phyloP scores from a whole-genome alignment of 2,329 filamentous ascomycete species.

The Ophiostoma montium region DNA sequence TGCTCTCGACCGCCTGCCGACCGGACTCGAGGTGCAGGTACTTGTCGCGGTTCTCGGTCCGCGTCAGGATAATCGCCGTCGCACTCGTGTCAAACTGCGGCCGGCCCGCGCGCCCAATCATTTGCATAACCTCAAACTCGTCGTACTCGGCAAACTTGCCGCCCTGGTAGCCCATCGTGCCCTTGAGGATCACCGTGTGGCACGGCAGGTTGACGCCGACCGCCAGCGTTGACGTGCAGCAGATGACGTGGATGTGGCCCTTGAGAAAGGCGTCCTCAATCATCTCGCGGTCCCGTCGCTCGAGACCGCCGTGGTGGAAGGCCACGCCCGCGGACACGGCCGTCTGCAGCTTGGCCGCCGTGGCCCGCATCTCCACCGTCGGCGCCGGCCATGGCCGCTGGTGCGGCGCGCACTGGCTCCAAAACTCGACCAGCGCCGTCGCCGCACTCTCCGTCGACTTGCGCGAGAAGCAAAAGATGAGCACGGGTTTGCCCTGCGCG shows the following conservation, averaged over 20 bases:
- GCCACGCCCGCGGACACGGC: constrained; percentile 46
- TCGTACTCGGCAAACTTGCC: constrained; percentile 54
- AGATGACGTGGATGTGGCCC: constrained; percentile 66
- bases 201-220: constrained; percentile 76
- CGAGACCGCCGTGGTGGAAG: constrained; percentile 71
- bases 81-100: constrained; percentile 72
- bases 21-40: constrained; percentile 66
- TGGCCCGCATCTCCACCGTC: constrained; percentile 34
- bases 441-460: constrained; percentile 58
- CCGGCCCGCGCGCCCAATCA: constrained; percentile 71
- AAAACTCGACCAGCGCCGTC: constrained; percentile 50
- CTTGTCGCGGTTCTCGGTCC: constrained; percentile 43
- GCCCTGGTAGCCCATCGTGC: constrained; percentile 54
- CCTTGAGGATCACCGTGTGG: constrained; percentile 71
- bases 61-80: constrained; percentile 67
- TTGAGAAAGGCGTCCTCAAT: constrained; percentile 56
- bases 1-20: constrained; percentile 61
- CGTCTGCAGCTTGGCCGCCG: constrained; percentile 43
- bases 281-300: constrained; percentile 44
- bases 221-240: constrained; percentile 74
- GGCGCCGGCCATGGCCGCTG: constrained; percentile 53
- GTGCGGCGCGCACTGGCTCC: constrained; percentile 34
- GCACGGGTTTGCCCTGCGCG: constrained; percentile 57
- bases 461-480: constrained; percentile 72
- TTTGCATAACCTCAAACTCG: constrained; percentile 78